A percentile compares a stretch with the other conserved stretches of the same genome.
Conservation (phyloP, 176 grass and related monocot genomes). For the Ensete glaucum region DNA sequence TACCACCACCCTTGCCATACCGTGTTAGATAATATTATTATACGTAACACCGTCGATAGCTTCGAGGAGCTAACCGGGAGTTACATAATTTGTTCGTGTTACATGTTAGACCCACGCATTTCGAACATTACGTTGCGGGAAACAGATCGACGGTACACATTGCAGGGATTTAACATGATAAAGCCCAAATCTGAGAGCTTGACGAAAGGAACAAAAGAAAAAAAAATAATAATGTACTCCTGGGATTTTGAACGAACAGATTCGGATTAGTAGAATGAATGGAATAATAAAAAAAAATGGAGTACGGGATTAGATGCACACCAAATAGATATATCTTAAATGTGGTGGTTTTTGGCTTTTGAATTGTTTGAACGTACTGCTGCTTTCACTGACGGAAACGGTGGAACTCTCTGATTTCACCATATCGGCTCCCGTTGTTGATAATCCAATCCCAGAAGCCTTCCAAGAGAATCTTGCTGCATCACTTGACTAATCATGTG, state of each 20-base stretch:
- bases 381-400: constrained; percentile 85
- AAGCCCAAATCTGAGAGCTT: not conserved
- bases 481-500: constrained; percentile 55
- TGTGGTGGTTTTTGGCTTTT: not conserved
- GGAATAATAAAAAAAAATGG: constrained; percentile 2
- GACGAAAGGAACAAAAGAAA: not conserved
- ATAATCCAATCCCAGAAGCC: constrained; percentile 81
- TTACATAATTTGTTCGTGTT: no score
- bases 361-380: constrained; percentile 9
- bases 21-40: no score
- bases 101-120: not conserved
- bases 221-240: not conserved
- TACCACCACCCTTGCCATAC: no score
- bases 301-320: not conserved
- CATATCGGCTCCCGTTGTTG: constrained; percentile 54
- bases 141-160: not conserved
- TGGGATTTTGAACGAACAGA: not conserved
- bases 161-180: not conserved
- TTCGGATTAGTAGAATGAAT: constrained; percentile 4
- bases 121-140: not conserved
- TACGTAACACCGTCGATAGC: no score
- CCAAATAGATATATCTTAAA: not conserved
- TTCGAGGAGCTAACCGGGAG: no score
- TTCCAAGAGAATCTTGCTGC: constrained; percentile 65
- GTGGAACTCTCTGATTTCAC: constrained; percentile 87